Evolutionary conservation across 805 yeast species (phyloP).

Genomic region (Starmerella roubikii): DNA sequence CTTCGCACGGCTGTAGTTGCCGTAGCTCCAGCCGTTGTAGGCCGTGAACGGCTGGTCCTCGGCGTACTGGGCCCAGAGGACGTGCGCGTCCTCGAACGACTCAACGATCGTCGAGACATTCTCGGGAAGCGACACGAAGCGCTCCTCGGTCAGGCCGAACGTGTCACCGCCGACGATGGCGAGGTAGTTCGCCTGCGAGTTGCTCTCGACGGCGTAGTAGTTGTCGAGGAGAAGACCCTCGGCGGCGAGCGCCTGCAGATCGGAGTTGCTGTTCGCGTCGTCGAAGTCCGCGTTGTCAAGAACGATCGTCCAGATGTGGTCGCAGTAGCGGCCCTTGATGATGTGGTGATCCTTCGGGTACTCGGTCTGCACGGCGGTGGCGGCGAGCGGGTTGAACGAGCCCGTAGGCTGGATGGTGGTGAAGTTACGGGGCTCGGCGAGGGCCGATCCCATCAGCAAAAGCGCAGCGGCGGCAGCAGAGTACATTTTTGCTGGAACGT

Average conservation of each 20-base stretch:
- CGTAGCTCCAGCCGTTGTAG: constrained; percentile 36
- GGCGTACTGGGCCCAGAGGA: constrained; percentile 43
- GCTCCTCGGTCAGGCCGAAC: constrained; percentile 36
- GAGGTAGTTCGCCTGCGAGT: constrained; percentile 42
- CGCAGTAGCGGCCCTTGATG: constrained; percentile 21
- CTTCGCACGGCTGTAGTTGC: constrained; percentile 40
- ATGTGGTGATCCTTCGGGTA: constrained; percentile 24
- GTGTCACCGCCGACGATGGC: constrained; percentile 40
- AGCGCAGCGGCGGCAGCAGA: constrained; percentile 15
- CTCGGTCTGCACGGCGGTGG: constrained; percentile 23
- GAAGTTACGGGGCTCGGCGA: constrained; percentile 21
- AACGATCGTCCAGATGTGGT: constrained; percentile 31
- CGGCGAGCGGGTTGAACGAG: constrained; percentile 22
- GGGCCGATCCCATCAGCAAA: constrained; percentile 18
- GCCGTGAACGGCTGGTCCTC: constrained; percentile 43
- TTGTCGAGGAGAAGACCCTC: constrained; percentile 36
- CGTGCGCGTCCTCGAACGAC: constrained; percentile 33
- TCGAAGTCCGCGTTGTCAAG: constrained; percentile 40
- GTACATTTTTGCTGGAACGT: constrained; percentile 3
- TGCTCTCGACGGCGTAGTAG: constrained; percentile 41
- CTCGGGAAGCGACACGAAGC: constrained; percentile 32
- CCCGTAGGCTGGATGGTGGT: constrained; percentile 22
- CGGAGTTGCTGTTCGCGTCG: constrained; percentile 36
- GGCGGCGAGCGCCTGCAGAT: constrained; percentile 31
- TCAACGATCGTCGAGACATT: constrained; percentile 39